Conservation (phyloP, 2,329 filamentous ascomycete species). For the Domatiomyces globalis region DNA sequence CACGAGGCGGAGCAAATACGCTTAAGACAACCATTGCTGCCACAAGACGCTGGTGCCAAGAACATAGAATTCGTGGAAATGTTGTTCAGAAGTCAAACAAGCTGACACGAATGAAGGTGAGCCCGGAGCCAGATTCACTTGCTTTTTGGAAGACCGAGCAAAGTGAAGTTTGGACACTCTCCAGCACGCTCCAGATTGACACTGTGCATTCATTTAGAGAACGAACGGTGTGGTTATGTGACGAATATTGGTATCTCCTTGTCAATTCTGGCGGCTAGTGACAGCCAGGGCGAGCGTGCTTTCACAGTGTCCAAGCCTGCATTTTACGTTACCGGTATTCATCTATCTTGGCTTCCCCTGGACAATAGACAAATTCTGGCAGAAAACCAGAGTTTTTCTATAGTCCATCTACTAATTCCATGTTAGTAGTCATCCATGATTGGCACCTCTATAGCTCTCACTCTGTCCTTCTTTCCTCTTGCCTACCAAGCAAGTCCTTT, state of each 20-base stretch:
- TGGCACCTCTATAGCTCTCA: too few relatives aligned
- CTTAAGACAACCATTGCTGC: not conserved
- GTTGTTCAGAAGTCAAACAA: not conserved
- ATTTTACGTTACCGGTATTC: too few relatives aligned
- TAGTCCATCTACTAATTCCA: too few relatives aligned
- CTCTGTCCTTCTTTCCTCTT: too few relatives aligned
- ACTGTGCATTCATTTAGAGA: not conserved
- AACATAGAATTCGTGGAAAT: not conserved
- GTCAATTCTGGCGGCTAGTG: not conserved
- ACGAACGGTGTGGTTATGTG: not conserved
- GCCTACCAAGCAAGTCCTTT: too few relatives aligned
- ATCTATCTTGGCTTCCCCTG: too few relatives aligned
- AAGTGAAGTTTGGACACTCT: not conserved
- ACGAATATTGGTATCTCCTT: not conserved
- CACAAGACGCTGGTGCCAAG: not conserved
- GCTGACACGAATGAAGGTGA: not conserved
- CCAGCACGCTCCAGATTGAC: not conserved
- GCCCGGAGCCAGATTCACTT: not conserved
- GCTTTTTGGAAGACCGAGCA: not conserved
- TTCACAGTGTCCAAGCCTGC: not conserved
- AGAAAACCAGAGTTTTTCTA: too few relatives aligned
- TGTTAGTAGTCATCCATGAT: too few relatives aligned
- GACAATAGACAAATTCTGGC: too few relatives aligned
- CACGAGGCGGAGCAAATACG: not conserved
- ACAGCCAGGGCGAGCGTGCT: not conserved